A percentile compares a stretch with the other conserved stretches of the same genome.
Conservation (phyloP, 495 filamentous ascomycete species). For the Tuber magnatum region DNA sequence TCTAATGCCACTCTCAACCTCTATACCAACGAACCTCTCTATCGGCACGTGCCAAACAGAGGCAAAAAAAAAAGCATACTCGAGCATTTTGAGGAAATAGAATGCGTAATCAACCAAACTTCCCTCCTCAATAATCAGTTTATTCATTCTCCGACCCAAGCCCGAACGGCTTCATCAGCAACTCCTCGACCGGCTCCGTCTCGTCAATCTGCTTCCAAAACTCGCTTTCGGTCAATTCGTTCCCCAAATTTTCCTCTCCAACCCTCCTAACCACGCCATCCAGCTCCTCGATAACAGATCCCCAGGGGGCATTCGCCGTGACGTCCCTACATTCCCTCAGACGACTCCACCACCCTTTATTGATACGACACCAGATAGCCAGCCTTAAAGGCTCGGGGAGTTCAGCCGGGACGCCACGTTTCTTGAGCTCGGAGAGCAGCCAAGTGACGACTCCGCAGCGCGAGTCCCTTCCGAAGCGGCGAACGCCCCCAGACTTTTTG, state of each 20-base stretch:
- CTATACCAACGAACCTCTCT: too few relatives aligned
- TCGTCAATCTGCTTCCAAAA: background rate
- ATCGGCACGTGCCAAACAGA: too few relatives aligned
- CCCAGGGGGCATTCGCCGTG: background rate
- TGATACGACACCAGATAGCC: slow-evolving; percentile 24
- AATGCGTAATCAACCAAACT: background rate
- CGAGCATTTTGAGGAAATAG: background rate
- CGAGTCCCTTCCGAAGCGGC: slow-evolving; percentile 16
- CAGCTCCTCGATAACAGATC: background rate
- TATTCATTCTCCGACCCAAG: background rate
- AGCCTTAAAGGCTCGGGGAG: slow-evolving; percentile 16
- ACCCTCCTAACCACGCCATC: background rate
- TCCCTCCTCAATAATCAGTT: background rate
- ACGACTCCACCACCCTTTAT: slow-evolving; percentile 9
- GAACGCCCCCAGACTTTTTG: slow-evolving; percentile 9
- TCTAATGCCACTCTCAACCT: too few relatives aligned
- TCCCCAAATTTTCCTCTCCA: background rate
- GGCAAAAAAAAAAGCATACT: background rate
- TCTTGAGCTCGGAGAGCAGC: slow-evolving; percentile 18
- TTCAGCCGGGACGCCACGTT: slow-evolving; percentile 15
- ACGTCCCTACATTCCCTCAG: background rate
- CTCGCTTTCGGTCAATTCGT: background rate
- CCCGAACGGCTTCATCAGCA: background rate
- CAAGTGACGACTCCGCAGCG: slow-evolving; percentile 27
- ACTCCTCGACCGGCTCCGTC: background rate